Evolutionary conservation across 2,329 filamentous ascomycete species (phyloP), one percentile per base, ranked within the genome.

Genomic region (Cladophialophora immunda): DNA sequence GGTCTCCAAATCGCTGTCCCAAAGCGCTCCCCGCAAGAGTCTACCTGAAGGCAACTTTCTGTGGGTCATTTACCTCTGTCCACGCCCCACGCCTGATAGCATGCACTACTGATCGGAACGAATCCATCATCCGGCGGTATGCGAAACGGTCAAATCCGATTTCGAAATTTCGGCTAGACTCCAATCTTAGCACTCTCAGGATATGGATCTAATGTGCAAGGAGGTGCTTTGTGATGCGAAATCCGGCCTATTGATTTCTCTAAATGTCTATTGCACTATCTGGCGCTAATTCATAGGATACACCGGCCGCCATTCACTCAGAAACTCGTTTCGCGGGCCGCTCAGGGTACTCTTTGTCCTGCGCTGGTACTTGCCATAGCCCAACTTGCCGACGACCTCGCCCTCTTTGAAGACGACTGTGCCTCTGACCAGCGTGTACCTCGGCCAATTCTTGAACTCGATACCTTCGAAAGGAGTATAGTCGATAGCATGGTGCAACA

Each of bases 381-480:
- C 59, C 50, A 62, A 30, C 17, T 62, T 30, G 2, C 57, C 57
- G 13, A 65, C 62, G n/a, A 67, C 36, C 50, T 63, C 17, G 17
- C 64, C 58, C 54, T 66, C 64, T 47, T 58, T 58, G 45, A 62
- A 78, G 0, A 78, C 73, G 0, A 78, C 62, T 53, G 76, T 64
- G 2, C 77, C 77, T 19, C 76, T 72, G 4, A 78, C 54, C 2
- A 78, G 68, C 8, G 75, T 76, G 41, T 76, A 77, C n/a, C 76
- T 69, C 7, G 76, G 77, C 77, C 77, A 78, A 25, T 77, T 75
- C 8, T 58, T 62, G 36, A 78, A 70, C 22, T 68, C 65, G n/a
- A 74, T 67, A 0, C 76, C 75, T 52, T 78, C 77, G 32, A 72
- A 78, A 0, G 76, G 77, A 1, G 76, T 78, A 38, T 78, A 77